phyloP scores from a whole-genome alignment of 1,284 basidiomycete species.

The Papiliotrema laurentii region DNA sequence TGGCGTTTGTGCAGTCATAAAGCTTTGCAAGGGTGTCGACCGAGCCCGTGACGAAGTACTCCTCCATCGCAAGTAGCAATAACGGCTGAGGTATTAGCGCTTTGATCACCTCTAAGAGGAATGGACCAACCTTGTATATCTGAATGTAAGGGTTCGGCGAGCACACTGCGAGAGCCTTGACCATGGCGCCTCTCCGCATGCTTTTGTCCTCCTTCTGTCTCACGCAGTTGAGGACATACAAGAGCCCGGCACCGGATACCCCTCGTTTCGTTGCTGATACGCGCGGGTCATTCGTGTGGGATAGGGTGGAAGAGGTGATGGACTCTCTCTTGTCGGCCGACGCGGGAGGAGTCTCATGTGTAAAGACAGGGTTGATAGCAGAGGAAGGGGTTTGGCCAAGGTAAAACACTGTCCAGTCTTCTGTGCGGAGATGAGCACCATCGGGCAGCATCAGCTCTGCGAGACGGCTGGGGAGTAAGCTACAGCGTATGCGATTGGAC shows the following conservation, averaged over 20 bases:
- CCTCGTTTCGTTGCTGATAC: constrained; percentile 28
- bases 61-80: constrained; percentile 87
- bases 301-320: neutral
- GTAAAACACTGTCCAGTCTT: constrained; percentile 99
- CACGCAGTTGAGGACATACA: constrained; percentile 94
- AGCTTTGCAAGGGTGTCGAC: constrained; percentile 81
- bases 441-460: constrained; percentile 98
- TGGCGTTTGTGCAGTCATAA: constrained; percentile 87
- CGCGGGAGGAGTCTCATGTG: constrained; percentile 24
- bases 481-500: neutral
- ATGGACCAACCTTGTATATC: constrained; percentile 78
- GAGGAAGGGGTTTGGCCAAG: constrained; percentile 87
- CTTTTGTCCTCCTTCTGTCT: constrained; percentile 89
- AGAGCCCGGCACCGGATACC: constrained; percentile 54
- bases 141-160: constrained; percentile 94
- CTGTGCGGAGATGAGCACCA: constrained; percentile 86
- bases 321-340: neutral
- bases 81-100: constrained; percentile 60
- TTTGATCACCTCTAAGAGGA: no score
- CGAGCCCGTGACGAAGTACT: constrained; percentile 85
- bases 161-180: constrained; percentile 94
- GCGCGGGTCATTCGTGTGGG: constrained; percentile 16
- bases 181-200: constrained; percentile 84
- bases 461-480: constrained; percentile 59
- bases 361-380: constrained; percentile 74